These are phyloP conservation scores for Cryphonectria nitschkei DNA, from an alignment of 2,329 filamentous ascomycete species.

Conservation along the genomic window DNA sequence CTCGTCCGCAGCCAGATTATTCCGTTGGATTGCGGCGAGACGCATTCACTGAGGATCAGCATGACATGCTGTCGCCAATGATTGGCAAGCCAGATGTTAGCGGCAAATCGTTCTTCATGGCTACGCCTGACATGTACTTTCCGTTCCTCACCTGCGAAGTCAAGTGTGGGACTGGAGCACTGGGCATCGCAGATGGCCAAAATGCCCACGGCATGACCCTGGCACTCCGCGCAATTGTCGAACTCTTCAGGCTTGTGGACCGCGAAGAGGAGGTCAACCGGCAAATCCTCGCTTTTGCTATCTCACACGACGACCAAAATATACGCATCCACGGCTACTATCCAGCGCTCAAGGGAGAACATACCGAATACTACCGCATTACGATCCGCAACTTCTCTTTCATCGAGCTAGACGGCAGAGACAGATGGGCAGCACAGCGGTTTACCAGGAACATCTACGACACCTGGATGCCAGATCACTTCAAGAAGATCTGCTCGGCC, in stretches of 20 bases:
- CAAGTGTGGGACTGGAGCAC: background rate
- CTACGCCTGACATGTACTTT: background rate
- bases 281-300: background rate
- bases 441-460: conserved; percentile 44
- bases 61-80: conserved; percentile 45
- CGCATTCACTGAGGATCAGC: conserved; percentile 48
- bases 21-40: conserved; percentile 43
- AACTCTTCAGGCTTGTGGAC: background rate
- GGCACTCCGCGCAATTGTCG: background rate
- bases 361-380: background rate
- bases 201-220: background rate
- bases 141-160: background rate
- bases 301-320: background rate
- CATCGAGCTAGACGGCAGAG: background rate
- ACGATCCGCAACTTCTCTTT: background rate
- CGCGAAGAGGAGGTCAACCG: background rate
- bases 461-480: conserved; percentile 41
- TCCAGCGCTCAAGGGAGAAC: background rate
- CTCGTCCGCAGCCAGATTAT: conserved; percentile 49
- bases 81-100: conserved; percentile 34
- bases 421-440: conserved; percentile 40
- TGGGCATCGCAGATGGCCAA: background rate
- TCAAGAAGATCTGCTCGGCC: conserved; percentile 37
- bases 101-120: background rate
- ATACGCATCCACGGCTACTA: background rate